Evolutionary conservation across 331 rosid genomes (phyloP), one percentile per base, ranked within the genome.

Genomic region (Ulmus americana): DNA sequence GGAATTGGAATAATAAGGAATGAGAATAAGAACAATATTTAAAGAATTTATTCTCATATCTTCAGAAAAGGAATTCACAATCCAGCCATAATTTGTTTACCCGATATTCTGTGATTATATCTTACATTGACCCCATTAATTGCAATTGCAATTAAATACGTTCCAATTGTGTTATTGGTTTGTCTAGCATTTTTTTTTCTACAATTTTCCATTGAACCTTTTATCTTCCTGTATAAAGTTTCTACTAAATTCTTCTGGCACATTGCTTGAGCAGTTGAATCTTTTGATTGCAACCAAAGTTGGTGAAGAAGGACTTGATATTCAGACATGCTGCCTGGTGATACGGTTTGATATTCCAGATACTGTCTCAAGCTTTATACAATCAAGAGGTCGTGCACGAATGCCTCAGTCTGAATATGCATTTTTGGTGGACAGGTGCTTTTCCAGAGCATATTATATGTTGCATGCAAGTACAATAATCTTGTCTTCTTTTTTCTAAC

Each of bases 241-340:
- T 28, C 4, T 2, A 28, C 35, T 28, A 28, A 63, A 72, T 73
- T 64, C 59, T 55, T 59, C 11, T 59, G 73, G 61, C 18, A 84
- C 41, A 57, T 79, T 67, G 68, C 35, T 60, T 74, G 71, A 50
- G 76, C 89, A 92, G 98, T 73, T 89, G 76, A 92, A 92, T 82
- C 79, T 92, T 40, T 79, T 92, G 85, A 81, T 92, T 71, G 98
- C 98, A 10, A 92, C 98, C 47, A 92, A 87, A 81, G 98, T 92
- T 43, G 98, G 98, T 72, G 98, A 92, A 78, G 98, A 92, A 81
- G 98, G 98, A 64, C 95, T 92, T 55, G 98, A 92, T 80, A 92
- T 92, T 75, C 98, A 92, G 80, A 92, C 98, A n/a, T 92, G 98
- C 71, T 83, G 95, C 81, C 92, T 89, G 55, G 98, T 92, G 56